Base-by-base conservation (phyloP, 75 land plant species). In the Picea glauca region DNA sequence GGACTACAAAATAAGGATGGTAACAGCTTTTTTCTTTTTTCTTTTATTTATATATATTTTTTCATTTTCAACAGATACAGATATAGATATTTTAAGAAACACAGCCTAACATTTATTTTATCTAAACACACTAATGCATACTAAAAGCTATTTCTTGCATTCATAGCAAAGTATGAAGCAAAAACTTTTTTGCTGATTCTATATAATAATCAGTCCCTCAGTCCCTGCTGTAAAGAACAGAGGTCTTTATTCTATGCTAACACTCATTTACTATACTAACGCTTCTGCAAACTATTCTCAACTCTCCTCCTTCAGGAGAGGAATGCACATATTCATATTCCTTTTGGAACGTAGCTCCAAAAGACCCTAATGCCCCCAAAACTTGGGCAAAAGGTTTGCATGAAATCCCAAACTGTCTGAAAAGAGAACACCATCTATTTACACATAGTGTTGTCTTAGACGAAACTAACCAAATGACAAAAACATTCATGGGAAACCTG, bases 351-450 rank as follows among this genome's bases (percentile, higher is more conserved):
- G 7, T 1, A 40, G 72, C 72, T 38, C 17, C 35, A 43, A 67
- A 38, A 67, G n/a, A 4, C 72, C 38, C 21, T 13, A 38, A 67
- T 67, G 72, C 72, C 72, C 40, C 72, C 72, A 67, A 67, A 67
- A 67, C 46, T 26, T 23, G 72, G 72, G 72, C 72, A 67, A 43
- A 67, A 18, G 18, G n/a, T 17, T 17, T 38, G n/a, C n/a, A 67
- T 18, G 46, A 32, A 67, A 67, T 67, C 40, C 72, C 20, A 67
- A 65, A 31, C 15, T 62, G 38, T 32, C 40, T 30, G 4, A 13
- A 31, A 15, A 38, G 46, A 67, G 17, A 38, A 2, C 50, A 4
- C 20, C 31, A 67, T 33, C 17, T 67, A 67, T 67, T 67, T 67
- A 67, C 72, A 38, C n/a, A n/a, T n/a, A n/a, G n/a, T n/a, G n/a